phyloP scores from a whole-genome alignment of 257 asterid species.

The Salvia splendens region DNA sequence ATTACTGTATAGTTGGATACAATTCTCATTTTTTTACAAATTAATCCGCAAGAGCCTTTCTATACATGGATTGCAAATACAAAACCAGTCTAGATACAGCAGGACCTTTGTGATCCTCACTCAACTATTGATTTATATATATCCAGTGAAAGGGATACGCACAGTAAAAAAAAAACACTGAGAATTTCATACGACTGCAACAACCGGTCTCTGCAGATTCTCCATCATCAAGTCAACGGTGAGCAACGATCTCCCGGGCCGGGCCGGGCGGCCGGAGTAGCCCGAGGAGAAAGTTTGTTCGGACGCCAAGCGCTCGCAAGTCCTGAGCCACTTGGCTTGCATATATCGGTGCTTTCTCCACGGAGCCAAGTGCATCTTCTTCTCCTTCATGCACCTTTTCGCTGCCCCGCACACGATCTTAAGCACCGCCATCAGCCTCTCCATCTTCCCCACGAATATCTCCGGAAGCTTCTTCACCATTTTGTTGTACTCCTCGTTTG shows the following conservation, averaged over 20 bases:
- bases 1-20: not conserved
- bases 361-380: conserved; percentile 88
- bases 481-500: conserved; percentile 64
- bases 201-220: conserved; percentile 51
- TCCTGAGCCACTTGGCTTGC: conserved; percentile 89
- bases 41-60: not conserved
- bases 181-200: conserved; percentile 59
- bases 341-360: conserved; percentile 90
- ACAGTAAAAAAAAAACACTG: conserved; percentile 3
- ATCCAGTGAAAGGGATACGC: conserved; percentile 15
- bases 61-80: not conserved
- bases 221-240: conserved; percentile 69
- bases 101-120: conserved; percentile 7
- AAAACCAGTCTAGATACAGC: not conserved
- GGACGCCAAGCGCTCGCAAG: conserved; percentile 46
- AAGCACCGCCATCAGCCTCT: conserved; percentile 58
- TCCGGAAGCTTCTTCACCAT: conserved; percentile 62
- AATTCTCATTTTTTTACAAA: not conserved
- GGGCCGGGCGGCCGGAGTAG: conserved; percentile 40
- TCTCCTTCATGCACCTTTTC: conserved; percentile 87
- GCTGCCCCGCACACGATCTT: conserved; percentile 71
- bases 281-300: conserved; percentile 34
- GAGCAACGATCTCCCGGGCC: conserved; percentile 69
- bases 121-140: conserved; percentile 13
- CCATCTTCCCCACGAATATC: conserved; percentile 70